A percentile compares a stretch with the other conserved stretches of the same genome.
phyloP scores from a whole-genome alignment of 106 monocot genomes.

The Dendrobium chrysotoxum region DNA sequence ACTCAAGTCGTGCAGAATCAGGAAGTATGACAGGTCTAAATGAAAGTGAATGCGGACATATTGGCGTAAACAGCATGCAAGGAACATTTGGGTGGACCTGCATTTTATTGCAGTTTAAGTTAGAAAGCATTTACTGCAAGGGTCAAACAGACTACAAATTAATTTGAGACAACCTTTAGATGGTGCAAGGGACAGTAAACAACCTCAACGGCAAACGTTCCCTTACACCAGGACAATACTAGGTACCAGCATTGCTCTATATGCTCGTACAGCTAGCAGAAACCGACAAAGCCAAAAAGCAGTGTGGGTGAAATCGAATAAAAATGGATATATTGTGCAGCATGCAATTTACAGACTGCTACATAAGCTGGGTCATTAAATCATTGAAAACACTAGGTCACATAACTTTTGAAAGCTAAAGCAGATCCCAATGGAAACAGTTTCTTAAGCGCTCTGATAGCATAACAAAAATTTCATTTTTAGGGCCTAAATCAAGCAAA shows the following conservation, averaged over 20 bases:
- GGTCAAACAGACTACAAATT: background rate
- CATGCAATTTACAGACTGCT: background rate
- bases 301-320: background rate
- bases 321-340: background rate
- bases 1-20: constrained; percentile 88
- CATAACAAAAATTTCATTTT: background rate
- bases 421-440: background rate
- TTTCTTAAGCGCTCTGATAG: background rate
- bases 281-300: background rate
- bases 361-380: background rate
- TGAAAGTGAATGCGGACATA: constrained; percentile 93
- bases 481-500: background rate
- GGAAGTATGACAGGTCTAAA: constrained; percentile 99
- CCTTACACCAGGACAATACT: background rate
- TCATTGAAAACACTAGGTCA: background rate
- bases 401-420: background rate
- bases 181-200: background rate
- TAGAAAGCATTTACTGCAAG: constrained; percentile 2
- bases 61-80: constrained; percentile 97
- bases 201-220: background rate
- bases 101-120: constrained; percentile 10
- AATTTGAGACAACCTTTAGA: background rate
- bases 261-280: background rate
- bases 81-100: constrained; percentile 99
- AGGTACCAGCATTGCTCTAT: background rate